Evolutionary conservation across 805 yeast genomes (phyloP).

Genomic region (Nakazawaea holstii): DNA sequence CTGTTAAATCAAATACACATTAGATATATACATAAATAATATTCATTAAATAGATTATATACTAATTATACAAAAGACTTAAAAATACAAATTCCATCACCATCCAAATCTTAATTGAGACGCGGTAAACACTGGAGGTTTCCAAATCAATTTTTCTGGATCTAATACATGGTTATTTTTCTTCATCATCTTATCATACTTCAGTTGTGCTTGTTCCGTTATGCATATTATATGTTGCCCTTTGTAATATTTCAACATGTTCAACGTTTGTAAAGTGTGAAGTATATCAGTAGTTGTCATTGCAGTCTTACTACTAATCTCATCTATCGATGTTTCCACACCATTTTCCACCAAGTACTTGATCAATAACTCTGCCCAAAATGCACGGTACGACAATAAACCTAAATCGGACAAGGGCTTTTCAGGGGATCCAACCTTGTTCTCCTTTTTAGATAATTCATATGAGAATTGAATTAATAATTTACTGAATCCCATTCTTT

Average conservation of each 20-base stretch:
- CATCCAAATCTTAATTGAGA: conserved; percentile 95
- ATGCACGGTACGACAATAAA: conserved; percentile 86
- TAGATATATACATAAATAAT: not conserved
- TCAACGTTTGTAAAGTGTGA: conserved; percentile 88
- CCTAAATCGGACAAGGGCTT: conserved; percentile 96
- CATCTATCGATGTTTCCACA: conserved; percentile 70
- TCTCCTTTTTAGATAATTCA: conserved; percentile 81
- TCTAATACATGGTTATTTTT: conserved; percentile 73
- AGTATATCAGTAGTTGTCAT: conserved; percentile 96
- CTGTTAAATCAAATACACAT: not conserved
- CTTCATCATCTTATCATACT: conserved; percentile 61
- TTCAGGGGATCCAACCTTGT: conserved; percentile 94
- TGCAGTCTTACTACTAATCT: conserved; percentile 76
- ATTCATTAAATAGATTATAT: no score
- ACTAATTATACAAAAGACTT: no score
- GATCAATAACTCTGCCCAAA: conserved; percentile 89
- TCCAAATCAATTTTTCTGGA: conserved; percentile 75
- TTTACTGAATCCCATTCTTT: conserved; percentile 91
- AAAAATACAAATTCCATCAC: no score
- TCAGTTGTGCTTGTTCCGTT: conserved; percentile 74
- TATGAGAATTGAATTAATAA: conserved; percentile 90
- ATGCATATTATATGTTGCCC: conserved; percentile 91
- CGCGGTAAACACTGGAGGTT: conserved; percentile 93
- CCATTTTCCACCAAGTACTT: conserved; percentile 62
- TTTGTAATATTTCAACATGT: conserved; percentile 84